Evolutionary conservation across 768 basidiomycete genomes (phyloP).

Genomic region (Russula brevipes): DNA sequence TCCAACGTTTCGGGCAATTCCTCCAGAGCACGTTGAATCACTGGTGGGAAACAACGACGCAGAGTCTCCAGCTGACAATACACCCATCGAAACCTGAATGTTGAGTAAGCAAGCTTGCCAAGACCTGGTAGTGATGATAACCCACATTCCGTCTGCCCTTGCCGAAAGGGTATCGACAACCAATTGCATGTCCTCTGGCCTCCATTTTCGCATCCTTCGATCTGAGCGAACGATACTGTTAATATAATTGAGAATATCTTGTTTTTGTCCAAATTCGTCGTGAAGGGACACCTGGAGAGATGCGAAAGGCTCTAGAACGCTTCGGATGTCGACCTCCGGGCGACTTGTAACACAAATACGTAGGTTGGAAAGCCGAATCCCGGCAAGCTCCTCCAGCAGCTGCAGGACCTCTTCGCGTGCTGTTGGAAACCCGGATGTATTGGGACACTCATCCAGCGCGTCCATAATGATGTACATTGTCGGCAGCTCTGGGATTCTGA

Average conservation of each 20-base stretch:
- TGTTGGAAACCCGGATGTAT: neutral
- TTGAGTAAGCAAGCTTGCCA: neutral
- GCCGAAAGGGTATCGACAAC: constrained; percentile 1
- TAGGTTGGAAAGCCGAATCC: neutral
- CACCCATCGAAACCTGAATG: constrained; percentile 11
- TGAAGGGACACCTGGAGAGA: constrained; percentile 3
- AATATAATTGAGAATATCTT: constrained; percentile 5
- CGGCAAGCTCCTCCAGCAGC: neutral
- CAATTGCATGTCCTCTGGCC: neutral
- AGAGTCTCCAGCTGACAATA: constrained; percentile 7
- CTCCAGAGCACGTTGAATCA: neutral
- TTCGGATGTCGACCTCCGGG: constrained; percentile 2
- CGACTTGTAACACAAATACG: constrained; percentile 11
- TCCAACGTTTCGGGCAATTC: constrained; percentile 6
- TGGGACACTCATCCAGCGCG: constrained; percentile 15
- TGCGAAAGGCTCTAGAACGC: neutral
- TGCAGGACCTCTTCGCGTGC: constrained; percentile 5
- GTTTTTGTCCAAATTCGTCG: neutral
- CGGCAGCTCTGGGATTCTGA: neutral
- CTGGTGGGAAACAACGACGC: neutral
- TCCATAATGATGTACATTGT: constrained; percentile 4
- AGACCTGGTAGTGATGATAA: neutral
- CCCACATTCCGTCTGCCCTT: constrained; percentile 17
- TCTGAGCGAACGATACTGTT: neutral
- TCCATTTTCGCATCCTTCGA: constrained; percentile 9